A percentile compares a stretch with the other conserved stretches of the same genome.
Conservation (phyloP, 805 yeast species). For the Ogataea paradorogensis region DNA sequence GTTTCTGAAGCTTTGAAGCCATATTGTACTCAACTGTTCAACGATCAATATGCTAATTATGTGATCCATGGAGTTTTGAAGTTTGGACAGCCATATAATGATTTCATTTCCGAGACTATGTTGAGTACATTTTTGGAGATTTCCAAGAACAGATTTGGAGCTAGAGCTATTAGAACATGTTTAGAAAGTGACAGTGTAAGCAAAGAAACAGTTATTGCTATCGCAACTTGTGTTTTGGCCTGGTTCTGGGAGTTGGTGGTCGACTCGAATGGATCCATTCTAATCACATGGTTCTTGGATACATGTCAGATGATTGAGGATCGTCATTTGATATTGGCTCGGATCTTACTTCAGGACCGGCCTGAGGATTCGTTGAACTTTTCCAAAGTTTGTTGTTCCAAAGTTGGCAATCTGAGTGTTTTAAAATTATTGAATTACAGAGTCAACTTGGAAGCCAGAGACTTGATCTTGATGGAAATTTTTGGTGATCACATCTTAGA, state of each 20-base stretch:
- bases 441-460: conserved; percentile 59
- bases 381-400: conserved; percentile 36
- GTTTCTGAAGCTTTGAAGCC: conserved; percentile 73
- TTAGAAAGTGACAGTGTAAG: conserved; percentile 73
- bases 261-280: conserved; percentile 82
- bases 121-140: conserved; percentile 75
- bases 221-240: conserved; percentile 74
- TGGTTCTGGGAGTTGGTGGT: conserved; percentile 76
- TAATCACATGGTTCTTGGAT: conserved; percentile 93
- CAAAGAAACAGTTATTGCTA: conserved; percentile 63
- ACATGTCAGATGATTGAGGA: conserved; percentile 61
- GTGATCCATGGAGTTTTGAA: conserved; percentile 92
- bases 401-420: conserved; percentile 79
- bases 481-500: conserved; percentile 48
- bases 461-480: conserved; percentile 57
- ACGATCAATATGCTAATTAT: conserved; percentile 96
- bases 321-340: conserved; percentile 56
- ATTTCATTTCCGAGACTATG: conserved; percentile 83
- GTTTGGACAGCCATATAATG: conserved; percentile 81
- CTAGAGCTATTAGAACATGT: conserved; percentile 91
- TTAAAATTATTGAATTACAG: conserved; percentile 74
- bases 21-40: conserved; percentile 78
- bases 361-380: conserved; percentile 11
- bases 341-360: conserved; percentile 21
- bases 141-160: conserved; percentile 88